Percentiles rank a stretch among this genome's conserved stretches.
These are phyloP conservation scores for Termitomyces sp. DNA, from an alignment of 1,284 basidiomycete genomes.

Conservation along the genomic window DNA sequence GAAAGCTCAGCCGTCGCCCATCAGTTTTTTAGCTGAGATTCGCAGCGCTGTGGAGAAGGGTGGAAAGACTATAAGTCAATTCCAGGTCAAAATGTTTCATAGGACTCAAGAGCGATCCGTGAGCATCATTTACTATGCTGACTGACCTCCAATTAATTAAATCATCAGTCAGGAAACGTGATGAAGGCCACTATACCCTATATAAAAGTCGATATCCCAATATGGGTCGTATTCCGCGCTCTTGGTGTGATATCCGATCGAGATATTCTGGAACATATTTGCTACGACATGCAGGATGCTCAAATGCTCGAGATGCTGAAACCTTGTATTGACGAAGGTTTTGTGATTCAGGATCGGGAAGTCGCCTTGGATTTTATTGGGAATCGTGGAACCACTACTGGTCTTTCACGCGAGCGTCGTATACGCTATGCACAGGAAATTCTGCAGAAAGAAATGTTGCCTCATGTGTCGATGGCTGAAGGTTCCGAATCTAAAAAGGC, in stretches of 20 bases:
- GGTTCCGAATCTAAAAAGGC: conserved; percentile 98
- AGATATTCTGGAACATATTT: conserved; percentile 97
- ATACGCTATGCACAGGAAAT: conserved; percentile 98
- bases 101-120: conserved; percentile 83
- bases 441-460: conserved; percentile 97
- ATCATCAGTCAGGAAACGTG: conserved; percentile 74
- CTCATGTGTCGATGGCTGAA: conserved; percentile 94
- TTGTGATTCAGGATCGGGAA: conserved; percentile 97
- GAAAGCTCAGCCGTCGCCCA: conserved; percentile 94
- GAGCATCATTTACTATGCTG: conserved; percentile 26
- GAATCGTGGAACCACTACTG: conserved; percentile 93
- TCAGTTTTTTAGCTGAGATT: conserved; percentile 96
- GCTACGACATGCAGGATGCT: conserved; percentile 94
- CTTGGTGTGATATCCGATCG: conserved; percentile 97
- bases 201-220: conserved; percentile 97
- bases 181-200: conserved; percentile 98
- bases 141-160: neutral
- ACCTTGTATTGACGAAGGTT: conserved; percentile 98
- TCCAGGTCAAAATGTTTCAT: conserved; percentile 97
- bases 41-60: conserved; percentile 97
- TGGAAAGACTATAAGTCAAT: conserved; percentile 97
- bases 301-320: conserved; percentile 99
- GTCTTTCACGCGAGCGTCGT: conserved; percentile 87
- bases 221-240: conserved; percentile 98
- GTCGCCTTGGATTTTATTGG: conserved; percentile 98